phyloP scores from a whole-genome alignment of 768 basidiomycete species.

The Cantharellus cinnabarinus region DNA sequence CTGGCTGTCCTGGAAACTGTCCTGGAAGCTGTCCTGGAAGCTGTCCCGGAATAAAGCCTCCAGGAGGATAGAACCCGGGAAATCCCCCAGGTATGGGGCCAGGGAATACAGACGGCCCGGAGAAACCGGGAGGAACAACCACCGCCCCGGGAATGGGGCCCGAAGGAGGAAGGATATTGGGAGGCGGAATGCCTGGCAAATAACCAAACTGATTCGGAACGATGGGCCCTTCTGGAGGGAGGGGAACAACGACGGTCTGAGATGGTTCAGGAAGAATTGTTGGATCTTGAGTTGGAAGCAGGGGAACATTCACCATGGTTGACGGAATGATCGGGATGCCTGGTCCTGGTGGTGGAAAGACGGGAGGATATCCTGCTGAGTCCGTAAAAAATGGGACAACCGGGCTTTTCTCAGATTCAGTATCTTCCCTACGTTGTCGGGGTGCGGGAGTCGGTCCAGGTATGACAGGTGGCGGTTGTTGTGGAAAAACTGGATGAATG shows the following conservation, averaged over 20 bases:
- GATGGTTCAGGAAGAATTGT: background rate
- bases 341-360: no score
- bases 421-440: background rate
- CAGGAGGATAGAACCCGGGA: background rate
- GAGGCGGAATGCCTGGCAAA: background rate
- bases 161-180: background rate
- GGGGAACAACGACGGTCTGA: background rate
- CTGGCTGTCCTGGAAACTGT: background rate
- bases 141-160: background rate
- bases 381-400: background rate
- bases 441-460: background rate
- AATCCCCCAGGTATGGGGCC: background rate
- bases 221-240: background rate
- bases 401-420: background rate
- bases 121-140: background rate
- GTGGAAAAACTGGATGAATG: background rate
- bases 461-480: background rate
- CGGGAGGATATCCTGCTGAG: no score
- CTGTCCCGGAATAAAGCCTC: background rate
- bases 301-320: no score
- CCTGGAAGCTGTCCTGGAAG: background rate
- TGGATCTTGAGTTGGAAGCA: no score
- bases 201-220: background rate
- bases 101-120: background rate
- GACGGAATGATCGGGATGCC: no score